These are phyloP conservation scores for Aspergillus ibericus DNA, from an alignment of 2,329 filamentous ascomycete genomes.

Conservation along the genomic window DNA sequence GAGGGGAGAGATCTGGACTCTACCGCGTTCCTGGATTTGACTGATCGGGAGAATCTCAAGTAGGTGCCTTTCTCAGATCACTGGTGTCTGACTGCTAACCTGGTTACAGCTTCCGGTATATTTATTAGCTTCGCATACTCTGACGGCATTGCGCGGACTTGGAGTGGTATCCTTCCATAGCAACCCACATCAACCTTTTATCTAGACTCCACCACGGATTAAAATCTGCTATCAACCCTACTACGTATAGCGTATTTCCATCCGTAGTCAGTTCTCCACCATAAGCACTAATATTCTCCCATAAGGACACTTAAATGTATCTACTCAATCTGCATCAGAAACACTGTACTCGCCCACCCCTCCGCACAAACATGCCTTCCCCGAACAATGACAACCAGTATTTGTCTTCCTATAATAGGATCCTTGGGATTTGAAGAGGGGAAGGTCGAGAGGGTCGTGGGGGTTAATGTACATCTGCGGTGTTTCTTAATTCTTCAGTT, in stretches of 20 bases:
- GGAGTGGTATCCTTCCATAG: background rate
- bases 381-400: background rate
- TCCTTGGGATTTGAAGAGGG: background rate
- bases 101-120: slow-evolving; percentile 21
- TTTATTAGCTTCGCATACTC: slow-evolving; percentile 12
- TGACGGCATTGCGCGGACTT: background rate
- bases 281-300: too few relatives aligned
- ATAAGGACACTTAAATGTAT: too few relatives aligned
- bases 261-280: too few relatives aligned
- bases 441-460: background rate
- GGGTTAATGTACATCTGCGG: background rate
- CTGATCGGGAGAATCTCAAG: slow-evolving; percentile 55
- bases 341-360: too few relatives aligned
- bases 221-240: background rate
- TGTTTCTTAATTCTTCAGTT: background rate
- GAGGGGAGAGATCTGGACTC: slow-evolving; percentile 50
- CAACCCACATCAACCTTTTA: background rate
- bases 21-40: slow-evolving; percentile 57
- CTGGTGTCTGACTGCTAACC: background rate
- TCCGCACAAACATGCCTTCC: background rate
- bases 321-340: background rate
- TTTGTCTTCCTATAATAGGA: background rate
- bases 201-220: too few relatives aligned
- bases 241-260: background rate
- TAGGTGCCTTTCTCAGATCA: slow-evolving; percentile 17